Percentiles rank a stretch among this genome's conserved stretches.
Conservation (phyloP, 768 basidiomycete species). For the Kwoniella sp. region DNA sequence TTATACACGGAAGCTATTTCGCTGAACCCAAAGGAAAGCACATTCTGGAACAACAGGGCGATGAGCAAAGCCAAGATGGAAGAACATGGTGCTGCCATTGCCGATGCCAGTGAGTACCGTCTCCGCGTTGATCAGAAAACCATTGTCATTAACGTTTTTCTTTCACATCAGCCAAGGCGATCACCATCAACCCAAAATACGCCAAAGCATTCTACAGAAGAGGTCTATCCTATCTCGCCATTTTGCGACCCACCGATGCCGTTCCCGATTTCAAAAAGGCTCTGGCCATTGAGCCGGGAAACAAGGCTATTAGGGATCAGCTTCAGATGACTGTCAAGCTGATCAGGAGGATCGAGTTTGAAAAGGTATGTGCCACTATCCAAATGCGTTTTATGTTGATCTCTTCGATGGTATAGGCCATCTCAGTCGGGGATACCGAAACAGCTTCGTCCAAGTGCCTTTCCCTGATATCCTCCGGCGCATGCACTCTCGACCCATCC, state of each 20-base stretch:
- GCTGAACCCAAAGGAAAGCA: conserved; percentile 82
- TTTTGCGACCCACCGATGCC: conserved; percentile 81
- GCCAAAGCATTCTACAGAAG: conserved; percentile 73
- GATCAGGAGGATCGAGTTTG: conserved; percentile 83
- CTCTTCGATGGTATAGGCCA: too few relatives aligned
- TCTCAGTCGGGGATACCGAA: conserved; percentile 88
- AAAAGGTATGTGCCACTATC: conserved; percentile 76
- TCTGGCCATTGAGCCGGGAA: conserved; percentile 78
- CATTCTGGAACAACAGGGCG: conserved; percentile 92
- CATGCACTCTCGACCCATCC: conserved; percentile 72
- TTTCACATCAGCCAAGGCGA: conserved; percentile 68
- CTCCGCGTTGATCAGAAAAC: too few relatives aligned
- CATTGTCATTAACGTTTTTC: not conserved
- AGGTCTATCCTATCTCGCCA: conserved; percentile 86
- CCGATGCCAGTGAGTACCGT: conserved; percentile 72
- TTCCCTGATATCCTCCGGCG: conserved; percentile 77
- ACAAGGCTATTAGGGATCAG: conserved; percentile 76
- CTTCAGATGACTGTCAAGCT: conserved; percentile 87
- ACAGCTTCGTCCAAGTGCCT: conserved; percentile 71
- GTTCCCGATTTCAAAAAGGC: conserved; percentile 86
- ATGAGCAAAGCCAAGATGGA: conserved; percentile 88
- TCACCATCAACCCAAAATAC: conserved; percentile 83
- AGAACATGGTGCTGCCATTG: conserved; percentile 87
- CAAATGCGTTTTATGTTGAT: too few relatives aligned
- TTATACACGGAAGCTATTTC: conserved; percentile 84